Evolutionary conservation across 139 green algal species (phyloP).

Genomic region (Ettlia oleoabundans): DNA sequence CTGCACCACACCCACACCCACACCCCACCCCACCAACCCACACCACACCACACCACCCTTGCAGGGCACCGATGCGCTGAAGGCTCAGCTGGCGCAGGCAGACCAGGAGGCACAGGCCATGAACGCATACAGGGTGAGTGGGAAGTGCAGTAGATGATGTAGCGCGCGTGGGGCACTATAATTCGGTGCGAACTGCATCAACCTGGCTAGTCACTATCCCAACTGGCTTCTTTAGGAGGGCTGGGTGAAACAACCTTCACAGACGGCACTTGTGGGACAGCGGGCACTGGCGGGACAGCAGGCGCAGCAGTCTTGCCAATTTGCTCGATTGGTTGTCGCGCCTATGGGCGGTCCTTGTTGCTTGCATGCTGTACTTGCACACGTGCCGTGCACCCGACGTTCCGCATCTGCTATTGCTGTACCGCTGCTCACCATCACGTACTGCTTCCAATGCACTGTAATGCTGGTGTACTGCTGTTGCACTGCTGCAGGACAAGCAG

Average conservation of each 20-base stretch:
- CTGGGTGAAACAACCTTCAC: no score
- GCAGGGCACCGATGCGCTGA: background rate
- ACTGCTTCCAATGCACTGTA: no score
- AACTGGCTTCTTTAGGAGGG: no score
- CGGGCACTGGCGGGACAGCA: background rate
- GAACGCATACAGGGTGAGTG: conserved; percentile 52
- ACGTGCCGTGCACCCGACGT: background rate
- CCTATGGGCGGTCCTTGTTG: background rate
- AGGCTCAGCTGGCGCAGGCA: conserved; percentile 9
- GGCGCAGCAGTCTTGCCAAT: no score
- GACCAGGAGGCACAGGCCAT: conserved; percentile 49
- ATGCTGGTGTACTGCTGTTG: no score
- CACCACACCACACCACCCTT: no score
- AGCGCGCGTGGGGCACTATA: no score
- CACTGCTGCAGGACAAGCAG: conserved; percentile 28
- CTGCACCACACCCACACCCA: background rate
- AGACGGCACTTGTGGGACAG: background rate
- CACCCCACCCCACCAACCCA: background rate
- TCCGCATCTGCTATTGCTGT: no score
- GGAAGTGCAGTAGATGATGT: no score
- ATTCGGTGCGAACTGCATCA: no score
- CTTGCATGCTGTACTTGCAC: background rate
- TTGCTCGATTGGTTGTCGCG: no score
- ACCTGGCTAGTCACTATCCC: background rate
- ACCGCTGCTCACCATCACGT: no score